Percentiles rank a stretch among this genome's conserved stretches.
Conservation (phyloP, 192 early-diverging fungal species). For the Backusella psychrophila region DNA sequence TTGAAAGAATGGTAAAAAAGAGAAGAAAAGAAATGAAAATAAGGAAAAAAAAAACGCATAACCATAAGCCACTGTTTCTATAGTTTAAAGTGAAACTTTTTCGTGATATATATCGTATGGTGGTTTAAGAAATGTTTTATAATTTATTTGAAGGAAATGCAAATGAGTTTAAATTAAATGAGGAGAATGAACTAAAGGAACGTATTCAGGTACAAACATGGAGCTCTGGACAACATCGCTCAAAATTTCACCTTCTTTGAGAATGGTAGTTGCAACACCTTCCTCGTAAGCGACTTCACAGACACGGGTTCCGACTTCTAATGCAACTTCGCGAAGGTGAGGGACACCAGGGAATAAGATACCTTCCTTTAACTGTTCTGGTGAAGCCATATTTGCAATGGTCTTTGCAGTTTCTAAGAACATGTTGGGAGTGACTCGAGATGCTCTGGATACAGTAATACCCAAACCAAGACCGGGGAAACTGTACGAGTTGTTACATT, state of each 20-base stretch:
- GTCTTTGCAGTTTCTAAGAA: constrained; percentile 53
- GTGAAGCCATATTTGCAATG: constrained; percentile 49
- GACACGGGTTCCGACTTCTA: constrained; percentile 46
- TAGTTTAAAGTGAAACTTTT: not conserved
- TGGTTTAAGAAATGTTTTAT: not conserved
- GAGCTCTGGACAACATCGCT: constrained; percentile 47
- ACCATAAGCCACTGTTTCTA: not conserved
- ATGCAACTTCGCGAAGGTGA: constrained; percentile 43
- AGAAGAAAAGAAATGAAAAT: not conserved
- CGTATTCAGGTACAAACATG: constrained; percentile 56
- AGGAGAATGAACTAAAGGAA: constrained; percentile 37
- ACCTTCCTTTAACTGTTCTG: constrained; percentile 48
- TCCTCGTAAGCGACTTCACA: constrained; percentile 54
- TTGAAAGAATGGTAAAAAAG: not conserved
- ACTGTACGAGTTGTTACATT: constrained; percentile 54
- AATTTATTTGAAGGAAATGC: not conserved
- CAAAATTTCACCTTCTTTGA: constrained; percentile 41
- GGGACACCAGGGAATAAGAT: constrained; percentile 50
- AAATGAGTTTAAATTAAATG: constrained; percentile 12
- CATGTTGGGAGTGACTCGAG: constrained; percentile 49
- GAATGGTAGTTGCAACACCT: constrained; percentile 43
- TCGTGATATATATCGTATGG: not conserved
- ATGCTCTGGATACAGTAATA: constrained; percentile 48
- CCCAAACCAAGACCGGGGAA: constrained; percentile 50
- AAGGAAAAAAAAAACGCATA: not conserved